These are phyloP conservation scores for Syzygium aromaticum DNA, from an alignment of 345 rosid species.

Conservation along the genomic window DNA sequence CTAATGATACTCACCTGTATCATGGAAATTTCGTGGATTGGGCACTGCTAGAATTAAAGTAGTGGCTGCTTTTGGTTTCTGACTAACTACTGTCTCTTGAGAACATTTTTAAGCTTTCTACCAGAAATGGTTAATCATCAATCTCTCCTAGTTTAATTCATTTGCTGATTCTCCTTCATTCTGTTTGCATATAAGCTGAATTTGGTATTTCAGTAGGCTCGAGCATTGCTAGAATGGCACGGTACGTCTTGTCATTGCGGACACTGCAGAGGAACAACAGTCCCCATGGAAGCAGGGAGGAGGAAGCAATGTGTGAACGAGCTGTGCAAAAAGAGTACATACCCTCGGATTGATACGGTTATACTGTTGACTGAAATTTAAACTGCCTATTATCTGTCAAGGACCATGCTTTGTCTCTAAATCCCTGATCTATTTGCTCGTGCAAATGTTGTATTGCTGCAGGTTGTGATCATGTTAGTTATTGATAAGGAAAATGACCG, in stretches of 20 bases:
- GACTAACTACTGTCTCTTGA: neutral
- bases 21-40: neutral
- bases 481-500: slow-evolving; percentile 82
- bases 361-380: slow-evolving; percentile 1
- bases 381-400: neutral
- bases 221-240: slow-evolving; percentile 91
- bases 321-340: slow-evolving; percentile 52
- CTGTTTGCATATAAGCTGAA: neutral
- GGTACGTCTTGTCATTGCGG: slow-evolving; percentile 63
- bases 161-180: neutral
- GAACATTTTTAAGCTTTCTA: neutral
- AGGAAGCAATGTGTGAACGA: slow-evolving; percentile 65
- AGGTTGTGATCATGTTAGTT: slow-evolving; percentile 97
- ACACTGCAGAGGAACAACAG: slow-evolving; percentile 53
- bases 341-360: slow-evolving; percentile 94
- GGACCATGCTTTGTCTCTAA: neutral
- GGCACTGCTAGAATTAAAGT: neutral
- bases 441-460: slow-evolving; percentile 3
- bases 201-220: slow-evolving; percentile 39
- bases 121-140: neutral
- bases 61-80: neutral
- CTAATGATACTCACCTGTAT: neutral
- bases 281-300: slow-evolving; percentile 75
- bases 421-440: neutral
- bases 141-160: neutral